Conservation (phyloP, 768 basidiomycete genomes). For the Agaricus subrufescens region DNA sequence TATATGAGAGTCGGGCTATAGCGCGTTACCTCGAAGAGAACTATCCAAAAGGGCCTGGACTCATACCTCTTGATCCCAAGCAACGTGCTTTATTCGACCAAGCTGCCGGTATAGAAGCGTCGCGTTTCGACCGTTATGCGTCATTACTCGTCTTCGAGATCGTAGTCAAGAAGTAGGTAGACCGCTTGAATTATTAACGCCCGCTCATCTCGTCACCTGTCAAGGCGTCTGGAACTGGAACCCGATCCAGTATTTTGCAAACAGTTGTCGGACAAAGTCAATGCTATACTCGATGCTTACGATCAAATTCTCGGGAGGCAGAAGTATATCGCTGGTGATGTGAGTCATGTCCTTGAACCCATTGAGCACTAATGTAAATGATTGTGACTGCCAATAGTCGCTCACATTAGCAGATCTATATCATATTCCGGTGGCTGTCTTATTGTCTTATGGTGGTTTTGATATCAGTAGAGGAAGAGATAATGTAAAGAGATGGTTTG, state of each 20-base stretch:
- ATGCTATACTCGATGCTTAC: constrained; percentile 36
- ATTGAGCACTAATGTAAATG: neutral
- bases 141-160: constrained; percentile 34
- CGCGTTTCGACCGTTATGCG: constrained; percentile 38
- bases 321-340: constrained; percentile 43
- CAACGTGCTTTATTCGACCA: constrained; percentile 31
- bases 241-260: constrained; percentile 24
- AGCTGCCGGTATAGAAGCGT: constrained; percentile 39
- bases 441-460: constrained; percentile 17
- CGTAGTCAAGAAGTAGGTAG: constrained; percentile 38
- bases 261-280: constrained; percentile 18
- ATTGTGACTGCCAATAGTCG: constrained; percentile 18
- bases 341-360: constrained; percentile 5
- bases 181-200: neutral
- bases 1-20: constrained; percentile 58
- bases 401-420: constrained; percentile 43
- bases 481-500: constrained; percentile 34
- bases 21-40: constrained; percentile 47
- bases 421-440: constrained; percentile 38
- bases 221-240: neutral
- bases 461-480: constrained; percentile 30
- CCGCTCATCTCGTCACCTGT: neutral
- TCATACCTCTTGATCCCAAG: constrained; percentile 37
- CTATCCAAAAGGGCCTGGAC: constrained; percentile 39
- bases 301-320: constrained; percentile 42